These are phyloP conservation scores for Sequoiadendron giganteum DNA, from an alignment of 75 land plant genomes.

Conservation along the genomic window DNA sequence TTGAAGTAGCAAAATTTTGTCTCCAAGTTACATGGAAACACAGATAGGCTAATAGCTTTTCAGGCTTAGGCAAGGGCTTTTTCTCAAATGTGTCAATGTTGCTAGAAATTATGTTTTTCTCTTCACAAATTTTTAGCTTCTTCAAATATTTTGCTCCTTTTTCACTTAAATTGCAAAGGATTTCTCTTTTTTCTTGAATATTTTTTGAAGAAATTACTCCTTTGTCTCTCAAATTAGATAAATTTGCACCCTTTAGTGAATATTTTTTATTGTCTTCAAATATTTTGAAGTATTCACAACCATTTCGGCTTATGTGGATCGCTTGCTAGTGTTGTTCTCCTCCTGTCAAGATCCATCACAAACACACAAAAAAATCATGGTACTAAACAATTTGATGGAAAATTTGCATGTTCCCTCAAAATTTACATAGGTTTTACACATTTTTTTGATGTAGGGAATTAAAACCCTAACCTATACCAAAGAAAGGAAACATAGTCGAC, in stretches of 20 bases:
- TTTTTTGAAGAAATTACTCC: too few relatives aligned
- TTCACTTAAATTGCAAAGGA: not conserved
- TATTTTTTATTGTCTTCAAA: too few relatives aligned
- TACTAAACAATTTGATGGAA: too few relatives aligned
- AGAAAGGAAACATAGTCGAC: too few relatives aligned
- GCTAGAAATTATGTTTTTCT: not conserved
- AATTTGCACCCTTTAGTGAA: too few relatives aligned
- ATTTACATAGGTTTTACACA: too few relatives aligned
- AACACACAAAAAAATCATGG: not conserved
- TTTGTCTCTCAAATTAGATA: too few relatives aligned
- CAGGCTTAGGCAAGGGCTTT: slow-evolving; percentile 2
- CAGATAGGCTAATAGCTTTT: slow-evolving; percentile 21
- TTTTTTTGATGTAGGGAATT: too few relatives aligned
- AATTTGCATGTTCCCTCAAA: too few relatives aligned
- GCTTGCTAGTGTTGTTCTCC: not conserved
- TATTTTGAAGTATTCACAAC: too few relatives aligned
- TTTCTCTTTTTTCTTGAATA: not conserved
- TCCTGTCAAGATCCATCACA: not conserved
- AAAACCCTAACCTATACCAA: too few relatives aligned
- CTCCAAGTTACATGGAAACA: slow-evolving; percentile 20
- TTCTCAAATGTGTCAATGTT: not conserved
- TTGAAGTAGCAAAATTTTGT: slow-evolving; percentile 31
- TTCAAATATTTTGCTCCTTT: not conserved
- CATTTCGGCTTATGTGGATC: too few relatives aligned
- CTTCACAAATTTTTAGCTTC: not conserved